Percentiles rank a stretch among this genome's conserved stretches.
phyloP scores from a whole-genome alignment of 139 green algal species.

The Chlamydomonas eustigma region DNA sequence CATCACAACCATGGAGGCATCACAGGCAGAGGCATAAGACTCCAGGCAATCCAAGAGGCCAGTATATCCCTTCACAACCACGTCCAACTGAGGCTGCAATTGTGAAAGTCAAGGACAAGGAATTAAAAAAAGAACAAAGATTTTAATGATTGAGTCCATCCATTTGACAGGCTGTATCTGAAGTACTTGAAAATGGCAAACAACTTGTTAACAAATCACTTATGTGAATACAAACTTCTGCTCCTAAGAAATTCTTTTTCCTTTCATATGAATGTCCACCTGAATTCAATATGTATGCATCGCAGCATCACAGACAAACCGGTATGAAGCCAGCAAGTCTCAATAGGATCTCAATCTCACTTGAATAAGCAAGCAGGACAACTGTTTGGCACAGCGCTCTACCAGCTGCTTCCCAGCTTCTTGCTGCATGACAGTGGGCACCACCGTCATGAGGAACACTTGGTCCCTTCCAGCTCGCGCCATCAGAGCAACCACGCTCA shows the following conservation, averaged over 20 bases:
- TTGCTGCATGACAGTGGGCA: constrained; percentile 17
- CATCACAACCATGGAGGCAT: constrained; percentile 28
- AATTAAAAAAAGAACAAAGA: neutral
- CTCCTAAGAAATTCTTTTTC: too few species aligned
- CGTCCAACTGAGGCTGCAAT: constrained; percentile 22
- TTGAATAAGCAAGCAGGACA: too few species aligned
- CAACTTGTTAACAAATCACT: neutral
- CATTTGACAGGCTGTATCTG: neutral
- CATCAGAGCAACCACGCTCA: constrained; percentile 28
- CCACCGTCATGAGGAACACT: constrained; percentile 26
- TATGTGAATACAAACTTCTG: neutral
- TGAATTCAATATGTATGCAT: too few species aligned
- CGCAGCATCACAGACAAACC: too few species aligned
- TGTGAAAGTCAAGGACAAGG: neutral
- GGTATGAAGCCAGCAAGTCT: too few species aligned
- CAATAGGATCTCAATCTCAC: too few species aligned
- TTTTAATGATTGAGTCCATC: neutral
- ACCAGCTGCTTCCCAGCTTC: constrained; percentile 19
- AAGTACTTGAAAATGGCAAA: neutral
- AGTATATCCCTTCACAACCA: constrained; percentile 24
- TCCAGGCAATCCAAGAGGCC: constrained; percentile 40
- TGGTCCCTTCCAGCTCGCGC: constrained; percentile 21
- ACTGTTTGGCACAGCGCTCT: constrained; percentile 20
- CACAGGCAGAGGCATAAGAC: neutral
- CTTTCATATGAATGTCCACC: too few species aligned